These are phyloP conservation scores for Microdochium paspali DNA, from an alignment of 2,329 filamentous ascomycete genomes.

Conservation along the genomic window DNA sequence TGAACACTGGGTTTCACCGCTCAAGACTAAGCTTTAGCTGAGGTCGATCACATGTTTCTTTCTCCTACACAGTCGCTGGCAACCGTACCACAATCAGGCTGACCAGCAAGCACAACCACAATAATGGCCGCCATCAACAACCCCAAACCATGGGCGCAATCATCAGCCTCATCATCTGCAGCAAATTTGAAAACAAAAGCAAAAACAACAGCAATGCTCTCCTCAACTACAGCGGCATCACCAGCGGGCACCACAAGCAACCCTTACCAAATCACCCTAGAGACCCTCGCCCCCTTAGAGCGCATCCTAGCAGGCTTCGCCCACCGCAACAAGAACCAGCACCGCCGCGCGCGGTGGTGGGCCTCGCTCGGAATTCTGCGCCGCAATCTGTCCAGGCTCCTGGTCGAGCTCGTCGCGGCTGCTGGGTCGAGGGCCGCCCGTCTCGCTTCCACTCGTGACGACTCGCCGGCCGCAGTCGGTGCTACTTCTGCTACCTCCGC, in stretches of 20 bases:
- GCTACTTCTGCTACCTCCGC: background rate
- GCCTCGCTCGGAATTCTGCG: slow-evolving; percentile 61
- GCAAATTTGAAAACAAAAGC: too few relatives aligned
- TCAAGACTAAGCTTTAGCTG: too few relatives aligned
- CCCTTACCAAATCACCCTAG: slow-evolving; percentile 7
- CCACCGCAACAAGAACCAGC: slow-evolving; percentile 87
- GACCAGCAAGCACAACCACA: too few relatives aligned
- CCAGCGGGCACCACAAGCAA: background rate
- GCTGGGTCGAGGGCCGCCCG: slow-evolving; percentile 5
- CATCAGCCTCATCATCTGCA: too few relatives aligned
- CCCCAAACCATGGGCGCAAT: too few relatives aligned
- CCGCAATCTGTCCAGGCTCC: slow-evolving; percentile 50
- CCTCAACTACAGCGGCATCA: background rate
- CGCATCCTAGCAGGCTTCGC: slow-evolving; percentile 62
- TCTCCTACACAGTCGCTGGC: too few relatives aligned
- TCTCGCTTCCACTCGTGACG: background rate
- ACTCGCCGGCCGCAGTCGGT: too few relatives aligned
- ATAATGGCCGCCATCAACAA: too few relatives aligned
- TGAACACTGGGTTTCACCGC: too few relatives aligned
- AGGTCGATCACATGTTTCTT: too few relatives aligned
- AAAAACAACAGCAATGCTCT: background rate
- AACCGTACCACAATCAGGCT: too few relatives aligned
- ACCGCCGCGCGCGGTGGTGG: slow-evolving; percentile 77
- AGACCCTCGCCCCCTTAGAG: slow-evolving; percentile 27
- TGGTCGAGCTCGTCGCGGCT: slow-evolving; percentile 22